A percentile compares a stretch with the other conserved stretches of the same genome.
Evolutionary conservation across 305 asterid species (phyloP).

Genomic region (Lippia alba): DNA sequence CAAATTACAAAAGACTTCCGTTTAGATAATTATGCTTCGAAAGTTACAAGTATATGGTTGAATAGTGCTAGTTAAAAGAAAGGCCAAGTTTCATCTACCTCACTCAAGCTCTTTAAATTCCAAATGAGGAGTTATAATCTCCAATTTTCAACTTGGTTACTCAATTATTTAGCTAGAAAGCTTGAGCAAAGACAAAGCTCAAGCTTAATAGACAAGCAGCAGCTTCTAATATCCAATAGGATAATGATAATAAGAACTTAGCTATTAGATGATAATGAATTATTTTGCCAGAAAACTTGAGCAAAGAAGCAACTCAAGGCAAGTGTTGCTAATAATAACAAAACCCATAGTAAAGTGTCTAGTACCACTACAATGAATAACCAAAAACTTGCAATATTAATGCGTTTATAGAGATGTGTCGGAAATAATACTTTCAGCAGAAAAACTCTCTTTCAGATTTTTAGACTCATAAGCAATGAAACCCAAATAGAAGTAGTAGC

Average conservation of each 20-base stretch:
- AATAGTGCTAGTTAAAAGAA: not conserved
- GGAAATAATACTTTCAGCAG: conserved; percentile 9
- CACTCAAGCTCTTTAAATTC: not conserved
- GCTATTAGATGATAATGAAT: no score
- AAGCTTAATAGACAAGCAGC: not conserved
- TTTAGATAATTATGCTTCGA: conserved; percentile 14
- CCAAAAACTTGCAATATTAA: not conserved
- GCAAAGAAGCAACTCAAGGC: no score
- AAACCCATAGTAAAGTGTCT: not conserved
- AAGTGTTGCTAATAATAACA: not conserved
- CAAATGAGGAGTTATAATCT: not conserved
- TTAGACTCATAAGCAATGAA: not conserved
- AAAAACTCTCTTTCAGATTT: not conserved
- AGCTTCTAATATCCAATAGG: not conserved
- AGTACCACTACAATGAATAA: not conserved
- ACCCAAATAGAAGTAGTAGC: conserved; percentile 10
- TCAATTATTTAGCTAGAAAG: not conserved
- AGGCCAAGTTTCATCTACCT: not conserved
- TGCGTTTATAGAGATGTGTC: not conserved
- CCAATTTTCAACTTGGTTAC: not conserved
- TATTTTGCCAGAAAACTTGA: no score
- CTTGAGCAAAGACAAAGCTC: no score
- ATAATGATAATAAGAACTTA: no score
- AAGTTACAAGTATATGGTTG: not conserved
- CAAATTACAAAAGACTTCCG: no score